Conservation (phyloP, 305 asterid species). For the Caryopteris hybrid region DNA sequence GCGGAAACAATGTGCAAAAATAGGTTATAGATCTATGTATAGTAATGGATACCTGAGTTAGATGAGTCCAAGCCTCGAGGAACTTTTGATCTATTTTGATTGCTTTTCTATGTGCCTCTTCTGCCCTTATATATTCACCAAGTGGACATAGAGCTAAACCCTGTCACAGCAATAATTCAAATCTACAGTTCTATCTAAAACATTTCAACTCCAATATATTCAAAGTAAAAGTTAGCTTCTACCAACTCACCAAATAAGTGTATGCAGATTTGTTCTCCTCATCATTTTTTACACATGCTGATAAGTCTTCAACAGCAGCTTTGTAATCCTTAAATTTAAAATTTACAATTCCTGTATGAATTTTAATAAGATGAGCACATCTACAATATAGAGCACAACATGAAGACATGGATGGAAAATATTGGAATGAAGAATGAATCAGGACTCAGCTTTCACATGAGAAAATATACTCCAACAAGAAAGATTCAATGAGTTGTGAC, state of each 20-base stretch:
- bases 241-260: slow-evolving; percentile 82
- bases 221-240: slow-evolving; percentile 8
- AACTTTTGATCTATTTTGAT: slow-evolving; percentile 74
- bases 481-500: background rate
- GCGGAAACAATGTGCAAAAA: background rate
- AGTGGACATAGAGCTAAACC: slow-evolving; percentile 86
- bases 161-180: slow-evolving; percentile 42
- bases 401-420: slow-evolving; percentile 6
- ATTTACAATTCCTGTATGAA: slow-evolving; percentile 84
- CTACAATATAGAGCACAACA: slow-evolving; percentile 14
- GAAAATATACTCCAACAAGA: background rate
- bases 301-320: slow-evolving; percentile 90
- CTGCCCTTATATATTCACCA: slow-evolving; percentile 83
- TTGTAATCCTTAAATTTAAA: slow-evolving; percentile 88
- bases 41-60: slow-evolving; percentile 71
- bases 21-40: background rate
- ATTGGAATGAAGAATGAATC: background rate
- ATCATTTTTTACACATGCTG: slow-evolving; percentile 77
- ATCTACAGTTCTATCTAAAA: slow-evolving; percentile 5
- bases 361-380: slow-evolving; percentile 23
- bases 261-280: slow-evolving; percentile 87
- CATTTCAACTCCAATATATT: slow-evolving; percentile 14
- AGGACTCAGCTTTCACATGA: slow-evolving; percentile 15
- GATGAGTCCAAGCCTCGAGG: slow-evolving; percentile 96
- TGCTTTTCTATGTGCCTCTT: slow-evolving; percentile 87